phyloP scores from a whole-genome alignment of 176 grass and related monocot species.

The Phyllostachys edulis region DNA sequence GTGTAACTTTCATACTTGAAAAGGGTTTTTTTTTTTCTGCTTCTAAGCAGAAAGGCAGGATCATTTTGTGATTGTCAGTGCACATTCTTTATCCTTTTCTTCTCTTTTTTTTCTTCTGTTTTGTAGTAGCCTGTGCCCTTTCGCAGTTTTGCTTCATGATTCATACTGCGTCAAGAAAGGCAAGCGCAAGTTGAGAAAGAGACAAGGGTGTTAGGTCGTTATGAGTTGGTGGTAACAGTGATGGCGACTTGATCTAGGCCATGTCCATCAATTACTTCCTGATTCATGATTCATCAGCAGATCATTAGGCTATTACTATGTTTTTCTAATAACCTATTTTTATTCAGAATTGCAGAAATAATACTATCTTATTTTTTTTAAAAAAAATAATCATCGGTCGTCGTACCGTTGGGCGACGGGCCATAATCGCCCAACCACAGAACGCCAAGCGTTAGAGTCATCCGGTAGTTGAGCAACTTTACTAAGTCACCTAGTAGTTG shows the following conservation, averaged over 20 bases:
- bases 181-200: conserved; percentile 30
- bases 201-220: conserved; percentile 40
- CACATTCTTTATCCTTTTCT: neutral
- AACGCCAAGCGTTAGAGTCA: no score
- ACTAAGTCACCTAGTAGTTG: no score
- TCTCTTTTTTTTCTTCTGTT: neutral
- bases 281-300: neutral
- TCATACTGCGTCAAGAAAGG: conserved; percentile 19
- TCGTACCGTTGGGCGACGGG: no score
- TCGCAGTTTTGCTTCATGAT: conserved; percentile 7
- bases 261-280: conserved; percentile 24
- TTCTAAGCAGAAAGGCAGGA: neutral
- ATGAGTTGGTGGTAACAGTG: conserved; percentile 24
- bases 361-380: no score
- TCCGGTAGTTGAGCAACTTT: no score
- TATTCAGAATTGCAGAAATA: no score
- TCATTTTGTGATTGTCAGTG: neutral
- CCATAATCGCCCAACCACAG: no score
- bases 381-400: no score
- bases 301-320: neutral
- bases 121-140: neutral
- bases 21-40: neutral
- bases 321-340: no score
- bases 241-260: conserved; percentile 9
- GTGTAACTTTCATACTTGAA: neutral